Base-by-base conservation (phyloP, 176 grass and related monocot species). In the Ampelocalamus luodianensis region DNA sequence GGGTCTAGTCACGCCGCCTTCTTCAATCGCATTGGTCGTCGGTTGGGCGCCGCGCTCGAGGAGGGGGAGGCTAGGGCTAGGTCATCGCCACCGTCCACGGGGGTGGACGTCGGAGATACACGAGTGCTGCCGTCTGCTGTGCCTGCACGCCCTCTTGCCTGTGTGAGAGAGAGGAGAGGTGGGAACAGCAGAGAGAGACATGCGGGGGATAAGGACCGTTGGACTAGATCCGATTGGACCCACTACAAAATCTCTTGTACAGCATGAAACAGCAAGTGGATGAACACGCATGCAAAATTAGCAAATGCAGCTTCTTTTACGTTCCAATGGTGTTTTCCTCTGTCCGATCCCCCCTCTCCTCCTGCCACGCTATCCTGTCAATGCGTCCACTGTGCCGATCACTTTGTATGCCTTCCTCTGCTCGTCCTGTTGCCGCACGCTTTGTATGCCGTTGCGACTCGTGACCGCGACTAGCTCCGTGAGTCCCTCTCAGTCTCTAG, bases 381-480 rank as follows among this genome's bases (percentile, higher is more conserved):
- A 58, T 58, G 17, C 77, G 68, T 81, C 45, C 85, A 43, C 23
- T 10, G 14, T 40, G 65, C 13, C 68, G n/a, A 5, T 22, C 73
- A 1, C 29, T 29, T 29, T 83, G 61, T 29, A 29, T 29, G 29
- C 29, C 29, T 14, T 17, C 38, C 38, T 22, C 7, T 45, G 72
- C 46, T 64, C 65, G 44, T 26, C 39, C 0, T 45, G 66, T 54
- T 15, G 71, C 71, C 76, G 29, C 29, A 29, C 29, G 74, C 74
- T 22, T 37, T 45, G 39, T 5, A 2, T 20, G 54, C 68, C 44
- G 79, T 48, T 48, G 79, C 17, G 0, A 66, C 82, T 42, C 77
- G 82, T 88, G 86, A 82, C 5, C 71, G 68, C 32, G 63, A n/a
- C 55, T 15, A 20, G 66, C 58, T 68, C 66, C 72, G 80, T 60